Base-by-base conservation (phyloP, 2,329 filamentous ascomycete species). In the Cladosporium sphaerospermum region DNA sequence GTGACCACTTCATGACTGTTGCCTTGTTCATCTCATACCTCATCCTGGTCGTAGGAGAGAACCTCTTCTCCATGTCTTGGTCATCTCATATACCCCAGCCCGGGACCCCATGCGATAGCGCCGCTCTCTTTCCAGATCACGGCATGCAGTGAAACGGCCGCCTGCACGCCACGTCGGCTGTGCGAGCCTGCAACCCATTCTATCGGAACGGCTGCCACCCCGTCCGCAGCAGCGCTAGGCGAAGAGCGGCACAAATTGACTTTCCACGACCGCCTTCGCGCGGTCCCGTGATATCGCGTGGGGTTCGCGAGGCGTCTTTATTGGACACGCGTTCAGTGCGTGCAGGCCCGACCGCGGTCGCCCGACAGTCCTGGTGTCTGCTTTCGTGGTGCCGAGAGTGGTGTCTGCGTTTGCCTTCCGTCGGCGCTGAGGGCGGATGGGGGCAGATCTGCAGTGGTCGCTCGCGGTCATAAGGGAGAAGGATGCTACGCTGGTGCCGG, bases 251-350 rank as follows among this genome's bases (percentile, higher is more conserved):
- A 28, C 23, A 28, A 28, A 28, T 28, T 28, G 23, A 28, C 23
- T 28, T 28, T 28, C 23, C 23, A 28, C 23, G 3, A 28, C 28
- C 13, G 33, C 33, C 42, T 43, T 42, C 31, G n/a, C 14, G 19
- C 18, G 18, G 31, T 56, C 55, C 37, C 55, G 53, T 57, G 54
- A 56, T 54, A 58, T 54, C 54, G 56, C 45, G 54, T 54, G 32
- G 23, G 14, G 28, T 41, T 52, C 46, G 52, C 54, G 43, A 48
- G 39, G 39, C 39, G 28, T 13, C 31, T 51, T 14, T 18, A 51
- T 54, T 49, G 44, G 45, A 43, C 45, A 39, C 45, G 46, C 45
- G 40, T 49, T 23, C 32, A 34, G 43, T 43, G 28, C 45, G 31
- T 43, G 42, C 41, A 33, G 33, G 53, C 19, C 45, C 14, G 52